A percentile compares a stretch with the other conserved stretches of the same genome.
These are phyloP conservation scores for Umbelopsis ramanniana DNA, from an alignment of 192 early-diverging fungal genomes.

Conservation along the genomic window DNA sequence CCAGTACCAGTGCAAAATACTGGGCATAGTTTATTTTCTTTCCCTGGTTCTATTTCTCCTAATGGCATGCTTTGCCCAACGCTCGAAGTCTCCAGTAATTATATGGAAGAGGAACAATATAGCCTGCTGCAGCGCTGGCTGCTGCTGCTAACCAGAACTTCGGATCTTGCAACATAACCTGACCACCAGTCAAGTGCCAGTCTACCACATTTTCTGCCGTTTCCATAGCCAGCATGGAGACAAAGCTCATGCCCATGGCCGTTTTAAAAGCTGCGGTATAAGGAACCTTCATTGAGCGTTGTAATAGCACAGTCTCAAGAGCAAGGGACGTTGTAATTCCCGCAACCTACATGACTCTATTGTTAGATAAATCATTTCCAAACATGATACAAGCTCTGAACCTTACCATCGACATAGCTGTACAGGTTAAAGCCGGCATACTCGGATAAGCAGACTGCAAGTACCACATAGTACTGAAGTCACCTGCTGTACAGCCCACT, in stretches of 20 bases:
- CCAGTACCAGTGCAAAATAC: too few species aligned
- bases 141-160: conserved; percentile 51
- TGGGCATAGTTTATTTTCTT: too few species aligned
- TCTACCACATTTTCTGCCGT: conserved; percentile 56
- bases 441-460: conserved; percentile 49
- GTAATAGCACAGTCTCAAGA: conserved; percentile 51
- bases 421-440: conserved; percentile 45
- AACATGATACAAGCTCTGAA: neutral
- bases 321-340: conserved; percentile 55
- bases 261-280: conserved; percentile 48
- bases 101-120: conserved; percentile 56
- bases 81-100: conserved; percentile 58
- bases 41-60: neutral
- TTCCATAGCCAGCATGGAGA: conserved; percentile 62
- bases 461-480: conserved; percentile 58
- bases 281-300: conserved; percentile 38
- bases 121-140: conserved; percentile 46
- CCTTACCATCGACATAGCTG: conserved; percentile 47
- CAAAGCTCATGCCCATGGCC: conserved; percentile 61
- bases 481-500: conserved; percentile 56
- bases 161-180: conserved; percentile 46
- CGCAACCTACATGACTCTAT: conserved; percentile 28
- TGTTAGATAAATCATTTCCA: neutral
- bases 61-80: conserved; percentile 59
- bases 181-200: conserved; percentile 55